Conservation (phyloP, 1,284 basidiomycete genomes). For the Leccinum fuscescens region DNA sequence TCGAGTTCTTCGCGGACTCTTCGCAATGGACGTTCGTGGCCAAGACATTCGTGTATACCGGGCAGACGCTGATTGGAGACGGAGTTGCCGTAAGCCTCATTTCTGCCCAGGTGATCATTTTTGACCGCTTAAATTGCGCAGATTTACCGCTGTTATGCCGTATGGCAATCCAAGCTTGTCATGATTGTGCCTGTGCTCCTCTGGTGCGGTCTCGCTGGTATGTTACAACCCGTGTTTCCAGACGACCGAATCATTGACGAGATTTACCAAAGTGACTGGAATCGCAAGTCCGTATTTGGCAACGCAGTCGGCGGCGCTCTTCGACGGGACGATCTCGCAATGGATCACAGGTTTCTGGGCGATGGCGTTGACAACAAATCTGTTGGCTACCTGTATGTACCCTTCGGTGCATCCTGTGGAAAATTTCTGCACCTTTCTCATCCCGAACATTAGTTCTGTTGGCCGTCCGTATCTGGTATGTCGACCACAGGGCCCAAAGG, state of each 20-base stretch:
- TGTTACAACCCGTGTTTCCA: neutral
- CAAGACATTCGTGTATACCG: neutral
- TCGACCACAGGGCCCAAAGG: neutral
- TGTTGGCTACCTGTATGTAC: neutral
- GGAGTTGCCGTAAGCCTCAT: neutral
- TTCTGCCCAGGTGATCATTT: too few species aligned
- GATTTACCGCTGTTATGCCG: neutral
- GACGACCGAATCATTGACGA: neutral
- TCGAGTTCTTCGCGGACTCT: too few species aligned
- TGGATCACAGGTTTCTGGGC: slow-evolving; percentile 1
- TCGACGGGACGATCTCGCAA: neutral
- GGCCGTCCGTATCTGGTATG: neutral
- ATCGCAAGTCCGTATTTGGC: neutral
- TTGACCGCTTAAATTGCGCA: neutral
- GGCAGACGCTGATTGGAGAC: neutral
- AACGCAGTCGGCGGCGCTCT: neutral
- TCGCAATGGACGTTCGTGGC: neutral
- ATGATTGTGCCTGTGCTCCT: neutral
- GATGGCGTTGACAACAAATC: neutral
- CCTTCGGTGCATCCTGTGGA: neutral
- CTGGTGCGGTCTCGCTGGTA: neutral
- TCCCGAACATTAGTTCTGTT: neutral
- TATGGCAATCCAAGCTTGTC: neutral
- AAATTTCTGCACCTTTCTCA: too few species aligned
- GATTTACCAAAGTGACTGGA: neutral